Evolutionary conservation across 768 basidiomycete genomes (phyloP).

Genomic region (Macrolepiota albuminosa): DNA sequence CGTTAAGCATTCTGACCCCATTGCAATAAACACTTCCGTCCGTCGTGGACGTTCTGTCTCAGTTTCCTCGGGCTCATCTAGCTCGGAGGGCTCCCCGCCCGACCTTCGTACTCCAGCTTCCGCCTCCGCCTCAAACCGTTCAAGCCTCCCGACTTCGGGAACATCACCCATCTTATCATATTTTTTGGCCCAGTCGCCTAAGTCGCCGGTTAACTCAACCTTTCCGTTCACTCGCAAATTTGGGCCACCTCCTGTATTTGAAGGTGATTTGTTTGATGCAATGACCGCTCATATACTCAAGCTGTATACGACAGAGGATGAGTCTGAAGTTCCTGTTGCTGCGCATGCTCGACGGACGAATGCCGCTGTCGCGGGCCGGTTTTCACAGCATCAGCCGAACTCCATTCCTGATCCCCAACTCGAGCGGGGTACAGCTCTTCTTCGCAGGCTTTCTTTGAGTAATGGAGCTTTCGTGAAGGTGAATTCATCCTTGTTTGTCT

Average conservation of each 20-base stretch:
- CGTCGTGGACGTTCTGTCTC: conserved; percentile 59
- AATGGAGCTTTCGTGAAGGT: conserved; percentile 53
- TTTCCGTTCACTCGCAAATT: conserved; percentile 62
- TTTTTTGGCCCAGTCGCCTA: conserved; percentile 61
- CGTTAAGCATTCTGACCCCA: conserved; percentile 56
- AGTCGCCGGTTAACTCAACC: conserved; percentile 37
- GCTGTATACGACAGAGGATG: conserved; percentile 32
- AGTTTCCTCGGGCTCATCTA: conserved; percentile 55
- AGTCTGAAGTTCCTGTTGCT: conserved; percentile 36
- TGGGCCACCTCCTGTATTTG: conserved; percentile 50
- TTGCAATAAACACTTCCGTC: conserved; percentile 43
- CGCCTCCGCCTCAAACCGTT: conserved; percentile 35
- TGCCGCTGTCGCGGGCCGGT: conserved; percentile 47
- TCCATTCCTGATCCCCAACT: conserved; percentile 43
- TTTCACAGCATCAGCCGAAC: conserved; percentile 37
- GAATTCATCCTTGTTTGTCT: conserved; percentile 19
- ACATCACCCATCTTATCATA: conserved; percentile 70
- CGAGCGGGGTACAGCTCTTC: conserved; percentile 66
- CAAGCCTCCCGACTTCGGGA: conserved; percentile 49
- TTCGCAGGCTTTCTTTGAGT: conserved; percentile 74
- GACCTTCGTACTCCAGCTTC: conserved; percentile 51
- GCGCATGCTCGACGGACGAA: conserved; percentile 61
- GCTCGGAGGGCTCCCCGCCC: conserved; percentile 48
- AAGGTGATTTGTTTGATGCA: conserved; percentile 40
- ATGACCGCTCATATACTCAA: neutral